A percentile compares a stretch with the other conserved stretches of the same genome.
phyloP scores from a whole-genome alignment of 129 eudicot species.

The Tagetes patula region DNA sequence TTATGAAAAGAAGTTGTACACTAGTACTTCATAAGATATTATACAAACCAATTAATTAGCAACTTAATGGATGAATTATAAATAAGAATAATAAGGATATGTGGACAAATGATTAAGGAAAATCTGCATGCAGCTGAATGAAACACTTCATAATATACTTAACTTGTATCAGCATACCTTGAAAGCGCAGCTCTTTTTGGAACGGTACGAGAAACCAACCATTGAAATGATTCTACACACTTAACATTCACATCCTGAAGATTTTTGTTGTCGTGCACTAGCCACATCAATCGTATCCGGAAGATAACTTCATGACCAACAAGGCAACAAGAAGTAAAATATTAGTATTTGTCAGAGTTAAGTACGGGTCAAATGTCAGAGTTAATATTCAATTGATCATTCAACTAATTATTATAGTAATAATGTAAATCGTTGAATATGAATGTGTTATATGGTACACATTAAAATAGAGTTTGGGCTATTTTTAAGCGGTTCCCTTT shows the following conservation, averaged over 20 bases:
- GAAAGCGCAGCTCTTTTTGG: neutral
- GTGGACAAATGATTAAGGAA: neutral
- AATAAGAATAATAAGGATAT: constrained; percentile 16
- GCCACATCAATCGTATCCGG: constrained; percentile 62
- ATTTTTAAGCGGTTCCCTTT: neutral
- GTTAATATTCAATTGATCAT: neutral
- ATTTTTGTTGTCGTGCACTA: constrained; percentile 42
- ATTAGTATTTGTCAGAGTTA: neutral
- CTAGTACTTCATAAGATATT: constrained; percentile 16
- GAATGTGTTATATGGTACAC: neutral
- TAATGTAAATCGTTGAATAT: neutral
- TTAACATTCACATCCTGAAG: constrained; percentile 58
- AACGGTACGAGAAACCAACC: too few species aligned
- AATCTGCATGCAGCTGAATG: constrained; percentile 10
- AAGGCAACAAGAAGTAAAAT: constrained; percentile 25
- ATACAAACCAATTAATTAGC: constrained; percentile 24
- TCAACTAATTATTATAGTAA: neutral
- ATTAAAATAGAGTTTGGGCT: neutral
- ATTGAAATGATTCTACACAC: neutral
- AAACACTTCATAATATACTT: constrained; percentile 25
- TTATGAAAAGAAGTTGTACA: neutral
- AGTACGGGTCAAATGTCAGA: neutral
- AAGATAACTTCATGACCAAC: constrained; percentile 41
- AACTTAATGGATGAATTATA: constrained; percentile 11
- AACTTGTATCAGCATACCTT: constrained; percentile 25